These are phyloP conservation scores for Antarctomyces pellizariae DNA, from an alignment of 495 filamentous ascomycete genomes.

Conservation along the genomic window DNA sequence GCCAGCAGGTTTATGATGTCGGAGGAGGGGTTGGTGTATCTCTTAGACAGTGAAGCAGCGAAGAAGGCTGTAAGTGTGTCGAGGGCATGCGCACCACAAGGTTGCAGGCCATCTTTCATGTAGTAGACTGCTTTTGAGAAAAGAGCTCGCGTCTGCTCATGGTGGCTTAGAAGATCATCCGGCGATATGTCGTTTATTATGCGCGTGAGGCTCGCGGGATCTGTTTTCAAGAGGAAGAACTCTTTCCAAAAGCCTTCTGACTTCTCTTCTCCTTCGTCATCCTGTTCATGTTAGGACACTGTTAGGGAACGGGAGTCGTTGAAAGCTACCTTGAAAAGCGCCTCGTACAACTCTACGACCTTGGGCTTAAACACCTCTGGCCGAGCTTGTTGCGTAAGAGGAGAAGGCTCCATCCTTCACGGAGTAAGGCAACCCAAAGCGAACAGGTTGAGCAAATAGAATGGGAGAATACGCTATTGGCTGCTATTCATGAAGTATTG, in stretches of 20 bases:
- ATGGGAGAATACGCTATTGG: no score
- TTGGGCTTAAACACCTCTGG: constrained; percentile 85
- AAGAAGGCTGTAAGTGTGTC: constrained; percentile 90
- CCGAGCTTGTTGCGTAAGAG: constrained; percentile 77
- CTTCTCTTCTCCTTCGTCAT: constrained; percentile 38
- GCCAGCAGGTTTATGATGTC: constrained; percentile 81
- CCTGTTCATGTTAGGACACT: constrained; percentile 13
- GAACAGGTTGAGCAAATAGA: no score
- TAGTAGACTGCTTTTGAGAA: constrained; percentile 49
- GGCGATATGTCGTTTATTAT: constrained; percentile 43
- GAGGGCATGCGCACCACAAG: constrained; percentile 56
- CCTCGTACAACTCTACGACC: constrained; percentile 72
- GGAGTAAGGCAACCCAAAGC: no score
- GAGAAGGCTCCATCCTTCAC: constrained; percentile 60
- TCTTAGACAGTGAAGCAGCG: constrained; percentile 55
- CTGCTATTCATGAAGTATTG: no score
- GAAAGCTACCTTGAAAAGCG: constrained; percentile 51
- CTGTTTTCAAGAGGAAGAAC: constrained; percentile 73
- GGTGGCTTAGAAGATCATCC: constrained; percentile 51
- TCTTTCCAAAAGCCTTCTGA: constrained; percentile 90
- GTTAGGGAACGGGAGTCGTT: constrained; percentile 3
- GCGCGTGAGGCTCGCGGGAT: constrained; percentile 35
- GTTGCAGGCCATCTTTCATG: constrained; percentile 34
- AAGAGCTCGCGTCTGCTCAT: constrained; percentile 53
- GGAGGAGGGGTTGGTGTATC: constrained; percentile 86